phyloP scores from a whole-genome alignment of 768 basidiomycete genomes.

The Tylopilus subfusipes region DNA sequence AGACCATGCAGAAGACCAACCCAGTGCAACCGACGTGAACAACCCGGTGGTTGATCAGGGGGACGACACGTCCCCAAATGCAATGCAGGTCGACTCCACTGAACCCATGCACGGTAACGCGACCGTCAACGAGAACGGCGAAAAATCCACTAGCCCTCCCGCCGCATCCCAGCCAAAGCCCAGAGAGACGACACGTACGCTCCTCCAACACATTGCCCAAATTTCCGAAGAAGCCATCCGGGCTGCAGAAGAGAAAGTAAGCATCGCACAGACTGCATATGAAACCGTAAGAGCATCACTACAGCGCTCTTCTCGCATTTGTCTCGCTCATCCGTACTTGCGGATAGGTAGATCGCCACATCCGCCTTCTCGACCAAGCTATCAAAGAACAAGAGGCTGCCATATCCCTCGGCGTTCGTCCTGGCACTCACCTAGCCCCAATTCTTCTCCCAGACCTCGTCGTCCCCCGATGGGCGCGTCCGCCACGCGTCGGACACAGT shows the following conservation, averaged over 20 bases:
- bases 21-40: neutral
- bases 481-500: constrained; percentile 41
- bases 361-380: constrained; percentile 73
- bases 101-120: neutral
- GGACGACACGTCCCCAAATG: neutral
- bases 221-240: constrained; percentile 58
- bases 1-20: neutral
- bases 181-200: constrained; percentile 41
- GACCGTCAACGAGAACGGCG: neutral
- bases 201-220: constrained; percentile 57
- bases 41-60: neutral
- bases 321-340: neutral
- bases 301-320: neutral
- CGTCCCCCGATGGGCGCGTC: constrained; percentile 51
- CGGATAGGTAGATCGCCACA: constrained; percentile 71
- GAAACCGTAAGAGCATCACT: constrained; percentile 52
- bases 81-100: constrained; percentile 8
- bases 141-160: neutral
- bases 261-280: constrained; percentile 64
- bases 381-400: constrained; percentile 58
- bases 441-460: constrained; percentile 61
- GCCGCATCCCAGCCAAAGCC: constrained; percentile 14
- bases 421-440: constrained; percentile 51
- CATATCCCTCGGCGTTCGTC: constrained; percentile 49
- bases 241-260: constrained; percentile 74